Base-by-base conservation (phyloP, 2,329 filamentous ascomycete species). In the Thelonectria blattea region DNA sequence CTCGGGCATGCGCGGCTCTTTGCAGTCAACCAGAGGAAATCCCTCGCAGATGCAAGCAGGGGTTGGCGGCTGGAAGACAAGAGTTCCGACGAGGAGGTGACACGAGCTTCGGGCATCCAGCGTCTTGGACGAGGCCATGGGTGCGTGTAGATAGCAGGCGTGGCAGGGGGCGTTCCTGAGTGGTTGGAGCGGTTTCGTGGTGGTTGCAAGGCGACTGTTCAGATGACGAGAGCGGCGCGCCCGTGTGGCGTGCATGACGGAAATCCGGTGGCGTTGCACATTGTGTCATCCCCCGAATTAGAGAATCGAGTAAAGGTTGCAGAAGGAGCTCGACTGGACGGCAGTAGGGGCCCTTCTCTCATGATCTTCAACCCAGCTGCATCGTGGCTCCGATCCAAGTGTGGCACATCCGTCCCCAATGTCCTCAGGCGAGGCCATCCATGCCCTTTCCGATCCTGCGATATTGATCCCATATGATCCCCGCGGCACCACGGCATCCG, bases 201-300 rank as follows among this genome's bases (percentile, higher is more conserved):
- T 69, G 65, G 65, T 66, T 63, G 67, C 67, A 58, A 61, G 58
- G 55, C 57, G 52, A 50, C 48, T 47, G 59, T 58, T 51, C 60
- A 64, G 64, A 69, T 69, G 67, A 69, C 67, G 67, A 69, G 67
- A 67, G 67, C 60, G 65, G 67, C 67, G 58, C 62, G 56, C 47
- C 50, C 49, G 60, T 62, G 64, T 67, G 63, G 65, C 53, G 42
- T 65, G 58, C 51, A 47, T 32, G 54, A 34, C 34, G 56, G 37
- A 34, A 45, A 49, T 58, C 51, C 24, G 53, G 62, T 60, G 63
- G 65, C 66, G 67, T 59, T 59, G 67, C 63, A 58, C 54, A 66
- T 54, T 54, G 54, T 50, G 56, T 48, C 49, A 53, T 66, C 58
- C 47, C 34, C 42, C 48, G 46, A 58, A 52, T 49, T 51, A 51